Evolutionary conservation across 1,139 yeast species (phyloP).

Genomic region (Lizanozyma gosingica): DNA sequence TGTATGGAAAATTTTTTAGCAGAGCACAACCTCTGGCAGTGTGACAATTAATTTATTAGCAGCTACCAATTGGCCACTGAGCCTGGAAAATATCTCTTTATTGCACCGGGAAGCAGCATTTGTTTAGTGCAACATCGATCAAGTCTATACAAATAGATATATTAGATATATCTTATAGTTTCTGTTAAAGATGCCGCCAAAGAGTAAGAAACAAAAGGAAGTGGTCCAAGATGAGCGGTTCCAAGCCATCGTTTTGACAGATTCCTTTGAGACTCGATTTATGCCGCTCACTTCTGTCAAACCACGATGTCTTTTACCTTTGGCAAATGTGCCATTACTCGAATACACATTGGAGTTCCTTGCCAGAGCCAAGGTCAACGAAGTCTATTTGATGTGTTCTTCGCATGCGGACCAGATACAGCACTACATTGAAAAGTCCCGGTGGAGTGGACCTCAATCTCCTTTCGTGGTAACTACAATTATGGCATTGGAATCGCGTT

Average conservation of each 20-base stretch:
- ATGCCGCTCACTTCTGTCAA: constrained; percentile 80
- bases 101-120: no score
- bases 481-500: constrained; percentile 78
- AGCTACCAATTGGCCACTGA: no score
- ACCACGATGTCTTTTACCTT: constrained; percentile 85
- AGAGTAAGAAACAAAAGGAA: constrained; percentile 44
- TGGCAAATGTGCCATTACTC: constrained; percentile 87
- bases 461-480: constrained; percentile 76
- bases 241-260: constrained; percentile 92
- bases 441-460: constrained; percentile 66
- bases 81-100: no score
- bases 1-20: no score
- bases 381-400: constrained; percentile 83
- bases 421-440: constrained; percentile 69
- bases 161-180: no score
- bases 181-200: constrained; percentile 42
- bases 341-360: constrained; percentile 92
- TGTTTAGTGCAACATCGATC: no score
- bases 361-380: constrained; percentile 84
- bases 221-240: constrained; percentile 62
- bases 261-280: constrained; percentile 84
- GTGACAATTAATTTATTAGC: no score
- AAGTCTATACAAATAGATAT: no score
- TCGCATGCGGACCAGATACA: constrained; percentile 86
- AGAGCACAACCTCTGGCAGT: no score